phyloP scores from a whole-genome alignment of 148 eudicot genomes.

The Tetragonia tetragonoides region DNA sequence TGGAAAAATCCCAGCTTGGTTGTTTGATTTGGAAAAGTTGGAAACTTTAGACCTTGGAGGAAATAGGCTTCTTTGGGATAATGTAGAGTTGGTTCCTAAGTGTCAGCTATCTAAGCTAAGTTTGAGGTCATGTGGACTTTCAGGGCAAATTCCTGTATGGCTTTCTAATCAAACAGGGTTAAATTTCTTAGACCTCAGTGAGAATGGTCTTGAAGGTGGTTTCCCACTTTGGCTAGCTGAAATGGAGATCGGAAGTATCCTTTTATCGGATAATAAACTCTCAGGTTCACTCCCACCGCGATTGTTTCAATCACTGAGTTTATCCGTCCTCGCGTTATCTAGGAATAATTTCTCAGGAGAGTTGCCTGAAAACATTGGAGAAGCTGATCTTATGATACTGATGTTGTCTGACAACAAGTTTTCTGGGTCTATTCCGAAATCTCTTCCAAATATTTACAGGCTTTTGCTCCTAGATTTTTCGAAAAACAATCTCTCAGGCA shows the following conservation, averaged over 20 bases:
- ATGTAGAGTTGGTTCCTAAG: conserved; percentile 31
- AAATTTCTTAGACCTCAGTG: conserved; percentile 45
- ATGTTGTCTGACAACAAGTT: conserved; percentile 48
- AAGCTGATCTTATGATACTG: conserved; percentile 44
- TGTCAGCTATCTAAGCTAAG: conserved; percentile 40
- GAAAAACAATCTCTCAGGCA: conserved; percentile 48
- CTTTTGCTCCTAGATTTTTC: conserved; percentile 50
- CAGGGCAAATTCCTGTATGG: conserved; percentile 47
- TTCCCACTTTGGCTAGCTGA: conserved; percentile 53
- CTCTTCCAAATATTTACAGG: conserved; percentile 37
- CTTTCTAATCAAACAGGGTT: conserved; percentile 44
- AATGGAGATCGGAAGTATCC: conserved; percentile 47
- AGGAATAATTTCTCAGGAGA: conserved; percentile 55
- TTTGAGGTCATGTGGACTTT: conserved; percentile 40
- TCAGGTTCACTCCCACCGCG: conserved; percentile 48
- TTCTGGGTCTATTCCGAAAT: conserved; percentile 42
- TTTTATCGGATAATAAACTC: conserved; percentile 52
- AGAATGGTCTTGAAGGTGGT: conserved; percentile 35
- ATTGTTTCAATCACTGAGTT: conserved; percentile 40
- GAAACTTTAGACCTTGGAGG: conserved; percentile 36
- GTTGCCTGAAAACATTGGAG: conserved; percentile 50
- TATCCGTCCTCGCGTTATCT: conserved; percentile 45
- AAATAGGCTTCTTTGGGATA: conserved; percentile 34
- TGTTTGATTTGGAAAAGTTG: conserved; percentile 35
- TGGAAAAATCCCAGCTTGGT: conserved; percentile 46